These are phyloP conservation scores for Salvia splendens DNA, from an alignment of 257 asterid genomes.

Conservation along the genomic window DNA sequence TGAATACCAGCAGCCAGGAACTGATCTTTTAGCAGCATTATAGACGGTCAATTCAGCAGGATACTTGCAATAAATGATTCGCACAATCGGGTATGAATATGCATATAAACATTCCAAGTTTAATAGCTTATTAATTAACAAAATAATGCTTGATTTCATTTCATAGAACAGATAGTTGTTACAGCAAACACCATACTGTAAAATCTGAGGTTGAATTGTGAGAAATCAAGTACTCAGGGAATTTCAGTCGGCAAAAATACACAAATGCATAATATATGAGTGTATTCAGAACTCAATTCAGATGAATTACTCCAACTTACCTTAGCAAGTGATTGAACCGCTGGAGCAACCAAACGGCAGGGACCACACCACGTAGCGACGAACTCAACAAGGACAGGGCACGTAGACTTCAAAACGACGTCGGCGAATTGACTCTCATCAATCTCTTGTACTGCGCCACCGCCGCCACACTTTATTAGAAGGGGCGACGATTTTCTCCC, in stretches of 20 bases:
- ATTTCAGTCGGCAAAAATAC: background rate
- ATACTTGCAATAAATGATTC: background rate
- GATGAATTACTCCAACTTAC: conserved; percentile 34
- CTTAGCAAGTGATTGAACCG: conserved; percentile 70
- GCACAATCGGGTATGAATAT: background rate
- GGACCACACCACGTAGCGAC: conserved; percentile 95
- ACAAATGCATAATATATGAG: background rate
- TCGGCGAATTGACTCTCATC: conserved; percentile 56
- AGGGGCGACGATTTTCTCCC: conserved; percentile 31
- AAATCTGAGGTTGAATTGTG: background rate
- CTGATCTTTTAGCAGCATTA: background rate
- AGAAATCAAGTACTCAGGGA: background rate
- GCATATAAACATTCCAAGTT: background rate
- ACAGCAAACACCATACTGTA: background rate
- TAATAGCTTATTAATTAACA: too few species aligned
- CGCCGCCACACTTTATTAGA: conserved; percentile 45
- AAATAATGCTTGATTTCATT: background rate
- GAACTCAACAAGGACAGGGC: conserved; percentile 85
- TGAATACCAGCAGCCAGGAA: background rate
- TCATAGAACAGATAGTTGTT: background rate
- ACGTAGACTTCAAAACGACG: conserved; percentile 71
- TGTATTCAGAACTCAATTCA: background rate
- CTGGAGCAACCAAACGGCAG: conserved; percentile 83
- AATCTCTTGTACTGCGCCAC: conserved; percentile 50
- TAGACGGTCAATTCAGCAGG: background rate